A percentile compares a stretch with the other conserved stretches of the same genome.
Conservation (phyloP, 345 rosid genomes). For the Hevea brasiliensis region DNA sequence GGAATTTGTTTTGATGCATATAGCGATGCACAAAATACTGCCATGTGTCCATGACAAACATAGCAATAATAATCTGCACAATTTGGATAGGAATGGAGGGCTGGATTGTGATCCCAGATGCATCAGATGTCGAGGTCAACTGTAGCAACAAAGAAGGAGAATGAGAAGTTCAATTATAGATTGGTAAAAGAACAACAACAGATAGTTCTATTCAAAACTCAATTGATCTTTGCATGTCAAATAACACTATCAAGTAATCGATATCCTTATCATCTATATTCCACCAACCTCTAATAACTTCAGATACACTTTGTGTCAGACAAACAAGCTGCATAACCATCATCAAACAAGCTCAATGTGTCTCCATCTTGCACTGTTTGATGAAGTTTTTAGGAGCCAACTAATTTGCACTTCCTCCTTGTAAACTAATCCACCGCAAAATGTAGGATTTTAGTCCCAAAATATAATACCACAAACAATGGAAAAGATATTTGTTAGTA, state of each 20-base stretch:
- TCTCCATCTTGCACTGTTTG: too few species aligned
- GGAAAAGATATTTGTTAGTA: too few species aligned
- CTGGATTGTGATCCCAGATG: conserved; percentile 45
- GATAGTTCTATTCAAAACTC: neutral
- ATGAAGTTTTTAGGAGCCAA: too few species aligned
- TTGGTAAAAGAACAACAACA: neutral
- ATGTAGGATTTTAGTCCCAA: too few species aligned
- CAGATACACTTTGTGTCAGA: neutral
- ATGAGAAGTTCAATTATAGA: neutral
- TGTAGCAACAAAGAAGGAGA: conserved; percentile 26
- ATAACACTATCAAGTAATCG: neutral
- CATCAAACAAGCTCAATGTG: too few species aligned
- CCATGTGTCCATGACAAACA: conserved; percentile 73
- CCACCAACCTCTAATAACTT: conserved; percentile 9
- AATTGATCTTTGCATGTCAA: neutral
- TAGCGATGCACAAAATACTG: conserved; percentile 69
- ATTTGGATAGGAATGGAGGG: conserved; percentile 48
- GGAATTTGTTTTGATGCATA: conserved; percentile 70
- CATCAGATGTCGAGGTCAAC: conserved; percentile 50
- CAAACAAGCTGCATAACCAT: conserved; percentile 7
- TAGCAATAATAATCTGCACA: conserved; percentile 52
- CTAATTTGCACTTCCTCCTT: too few species aligned
- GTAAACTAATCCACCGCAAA: too few species aligned
- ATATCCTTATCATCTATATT: conserved; percentile 3
- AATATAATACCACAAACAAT: too few species aligned